Base-by-base conservation (phyloP, 2,329 filamentous ascomycete species). In the Fusarium piperis region DNA sequence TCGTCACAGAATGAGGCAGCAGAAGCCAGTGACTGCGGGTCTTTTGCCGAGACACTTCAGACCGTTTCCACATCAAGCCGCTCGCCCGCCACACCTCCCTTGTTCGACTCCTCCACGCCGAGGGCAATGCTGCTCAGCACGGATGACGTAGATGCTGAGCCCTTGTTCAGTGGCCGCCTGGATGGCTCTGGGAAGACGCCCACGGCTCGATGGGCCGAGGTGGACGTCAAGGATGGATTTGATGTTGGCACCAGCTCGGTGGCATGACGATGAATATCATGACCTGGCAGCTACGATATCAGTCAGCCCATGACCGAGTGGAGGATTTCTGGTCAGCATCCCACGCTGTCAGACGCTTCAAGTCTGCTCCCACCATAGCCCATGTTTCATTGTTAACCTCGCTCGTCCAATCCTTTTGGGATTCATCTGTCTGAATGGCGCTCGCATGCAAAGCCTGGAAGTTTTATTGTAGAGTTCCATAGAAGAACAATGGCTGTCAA, bases 41-140 rank as follows among this genome's bases (percentile, higher is more conserved):
- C 48, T 18, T 68, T 30, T 59, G 44, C 59, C 20, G 70, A 38
- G 56, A 71, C 53, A 59, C 67, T 65, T 1, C 65, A 65, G 28
- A 69, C 68, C 1, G 44, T 67, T 18, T 62, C 71, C 3, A 64
- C 74, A 0, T 33, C 65, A 0, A 68, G 71, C 1, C 66, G 64
- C 26, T 76, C 73, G 3, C 73, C 73, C 1, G 59, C 73, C 8
- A 73, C 72, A 7, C 72, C 64, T 1, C 58, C n/a, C 1, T 79
- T n/a, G n/a, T n/a, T 77, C 26, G 76, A 78, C 12, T 78, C 79
- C 1, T 67, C 53, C 6, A 81, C 79, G 0, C 78, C 79, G 1
- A 79, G 72, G 28, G 78, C 78, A 4, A 79, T 80, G 78, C 18
- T 64, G 2, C 16, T 72, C 26, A 38, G 51, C 4, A 57, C 62